Evolutionary conservation across 768 basidiomycete genomes (phyloP).

Genomic region (Podaxis sp.): DNA sequence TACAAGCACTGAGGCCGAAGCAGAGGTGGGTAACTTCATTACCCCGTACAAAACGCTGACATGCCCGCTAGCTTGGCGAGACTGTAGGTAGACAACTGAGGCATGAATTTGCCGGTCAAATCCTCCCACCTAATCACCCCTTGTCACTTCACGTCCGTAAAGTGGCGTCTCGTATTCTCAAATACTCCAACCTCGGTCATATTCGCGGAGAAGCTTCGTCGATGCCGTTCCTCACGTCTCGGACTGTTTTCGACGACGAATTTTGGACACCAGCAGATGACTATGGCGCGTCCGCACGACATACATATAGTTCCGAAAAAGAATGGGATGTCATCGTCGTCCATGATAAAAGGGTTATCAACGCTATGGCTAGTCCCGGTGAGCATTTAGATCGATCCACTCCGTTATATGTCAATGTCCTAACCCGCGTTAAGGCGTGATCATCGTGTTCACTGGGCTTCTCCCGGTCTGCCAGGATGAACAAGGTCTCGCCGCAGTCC

Average conservation of each 20-base stretch:
- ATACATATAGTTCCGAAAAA: conserved; percentile 28
- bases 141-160: conserved; percentile 62
- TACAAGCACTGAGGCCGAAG: conserved; percentile 53
- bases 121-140: conserved; percentile 67
- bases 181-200: conserved; percentile 66
- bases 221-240: conserved; percentile 16
- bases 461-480: conserved; percentile 74
- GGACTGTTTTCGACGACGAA: conserved; percentile 23
- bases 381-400: background rate
- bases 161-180: conserved; percentile 65
- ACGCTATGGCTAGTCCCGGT: conserved; percentile 79
- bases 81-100: conserved; percentile 37
- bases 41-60: background rate
- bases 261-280: conserved; percentile 31
- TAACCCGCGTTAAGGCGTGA: conserved; percentile 42
- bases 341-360: conserved; percentile 62
- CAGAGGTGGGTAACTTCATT: conserved; percentile 33
- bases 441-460: conserved; percentile 89
- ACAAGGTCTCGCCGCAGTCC: conserved; percentile 76
- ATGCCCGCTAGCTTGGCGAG: conserved; percentile 35
- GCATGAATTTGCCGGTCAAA: conserved; percentile 42
- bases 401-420: background rate
- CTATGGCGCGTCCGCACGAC: conserved; percentile 15
- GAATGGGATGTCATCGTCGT: conserved; percentile 78
- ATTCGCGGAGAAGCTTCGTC: conserved; percentile 33